Evolutionary conservation across 1,139 yeast species (phyloP).

Genomic region (Debaryomyces psychrophilus): DNA sequence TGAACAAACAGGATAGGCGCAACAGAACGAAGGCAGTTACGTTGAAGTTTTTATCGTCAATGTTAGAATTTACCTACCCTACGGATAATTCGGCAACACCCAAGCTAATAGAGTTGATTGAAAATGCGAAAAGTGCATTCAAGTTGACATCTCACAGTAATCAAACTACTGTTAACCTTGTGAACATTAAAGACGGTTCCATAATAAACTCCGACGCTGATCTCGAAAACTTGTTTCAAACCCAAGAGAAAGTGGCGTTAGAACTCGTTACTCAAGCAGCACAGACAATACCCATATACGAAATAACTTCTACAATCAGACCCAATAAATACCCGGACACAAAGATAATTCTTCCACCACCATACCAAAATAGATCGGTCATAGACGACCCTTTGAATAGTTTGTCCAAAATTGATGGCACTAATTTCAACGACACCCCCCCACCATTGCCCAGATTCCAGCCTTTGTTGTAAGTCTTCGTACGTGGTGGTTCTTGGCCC

Average conservation of each 20-base stretch:
- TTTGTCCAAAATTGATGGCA: constrained; percentile 2
- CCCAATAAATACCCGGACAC: constrained; percentile 24
- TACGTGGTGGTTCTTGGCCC: too few relatives aligned
- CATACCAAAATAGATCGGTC: constrained; percentile 22
- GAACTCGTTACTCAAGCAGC: constrained; percentile 39
- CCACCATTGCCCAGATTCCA: constrained; percentile 42
- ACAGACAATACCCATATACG: constrained; percentile 39
- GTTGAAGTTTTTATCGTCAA: constrained; percentile 44
- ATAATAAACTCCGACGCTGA: constrained; percentile 37
- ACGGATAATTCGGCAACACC: constrained; percentile 67
- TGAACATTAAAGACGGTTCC: constrained; percentile 24
- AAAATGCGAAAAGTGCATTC: constrained; percentile 72
- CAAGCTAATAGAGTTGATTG: constrained; percentile 63
- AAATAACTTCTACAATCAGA: constrained; percentile 36
- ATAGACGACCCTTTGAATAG: constrained; percentile 7
- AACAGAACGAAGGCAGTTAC: constrained; percentile 29
- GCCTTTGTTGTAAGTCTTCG: constrained; percentile 30
- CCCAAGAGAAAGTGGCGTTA: constrained; percentile 34
- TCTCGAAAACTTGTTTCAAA: constrained; percentile 37
- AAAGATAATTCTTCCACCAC: constrained; percentile 35
- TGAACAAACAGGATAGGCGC: constrained; percentile 14
- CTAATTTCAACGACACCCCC: constrained; percentile 25
- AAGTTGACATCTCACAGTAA: constrained; percentile 36
- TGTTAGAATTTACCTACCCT: constrained; percentile 63
- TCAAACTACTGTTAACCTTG: constrained; percentile 25